Evolutionary conservation across 129 eudicot species (phyloP).

Genomic region (Gnaphalium uliginosum): DNA sequence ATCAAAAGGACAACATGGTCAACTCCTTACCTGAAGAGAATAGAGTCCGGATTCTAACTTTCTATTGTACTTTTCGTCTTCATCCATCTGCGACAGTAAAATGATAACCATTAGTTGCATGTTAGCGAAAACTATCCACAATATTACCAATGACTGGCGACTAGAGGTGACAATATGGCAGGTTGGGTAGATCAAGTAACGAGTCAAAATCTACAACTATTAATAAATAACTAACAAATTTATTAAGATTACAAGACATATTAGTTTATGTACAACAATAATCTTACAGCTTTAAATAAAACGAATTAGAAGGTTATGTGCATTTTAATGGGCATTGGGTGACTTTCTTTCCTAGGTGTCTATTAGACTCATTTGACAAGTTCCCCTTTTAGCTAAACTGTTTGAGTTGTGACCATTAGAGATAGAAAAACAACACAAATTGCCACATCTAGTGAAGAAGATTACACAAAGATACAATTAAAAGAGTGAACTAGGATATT

Average conservation of each 20-base stretch:
- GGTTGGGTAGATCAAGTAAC: not conserved
- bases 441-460: not conserved
- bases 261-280: not conserved
- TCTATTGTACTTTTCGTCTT: conserved; percentile 82
- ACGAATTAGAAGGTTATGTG: not conserved
- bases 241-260: not conserved
- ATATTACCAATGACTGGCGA: not conserved
- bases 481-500: not conserved
- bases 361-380: not conserved
- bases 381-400: not conserved
- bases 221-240: not conserved
- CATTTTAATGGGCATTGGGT: not conserved
- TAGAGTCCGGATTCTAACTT: conserved; percentile 94
- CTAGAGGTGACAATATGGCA: not conserved
- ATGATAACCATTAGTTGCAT: conserved; percentile 3
- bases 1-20: conserved; percentile 15
- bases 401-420: not conserved
- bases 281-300: not conserved
- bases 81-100: conserved; percentile 70
- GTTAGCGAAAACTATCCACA: not conserved
- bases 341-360: not conserved
- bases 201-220: not conserved
- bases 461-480: not conserved
- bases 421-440: not conserved
- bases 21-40: conserved; percentile 73